These are phyloP conservation scores for Alternaria rosae DNA, from an alignment of 2,329 filamentous ascomycete genomes.

Conservation along the genomic window DNA sequence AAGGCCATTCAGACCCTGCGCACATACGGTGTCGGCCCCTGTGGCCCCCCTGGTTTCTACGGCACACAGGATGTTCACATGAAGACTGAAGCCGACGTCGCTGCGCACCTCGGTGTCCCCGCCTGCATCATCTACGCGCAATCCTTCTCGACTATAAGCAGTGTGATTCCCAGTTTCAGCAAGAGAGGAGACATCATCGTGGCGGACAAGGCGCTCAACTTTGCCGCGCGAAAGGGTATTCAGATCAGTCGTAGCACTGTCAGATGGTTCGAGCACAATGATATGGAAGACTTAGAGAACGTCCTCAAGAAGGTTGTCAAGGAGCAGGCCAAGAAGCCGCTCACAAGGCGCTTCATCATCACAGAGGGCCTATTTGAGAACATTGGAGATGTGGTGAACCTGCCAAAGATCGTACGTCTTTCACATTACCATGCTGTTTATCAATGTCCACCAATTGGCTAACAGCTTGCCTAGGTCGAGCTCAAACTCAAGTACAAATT, in stretches of 20 bases:
- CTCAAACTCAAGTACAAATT: slow-evolving; percentile 98
- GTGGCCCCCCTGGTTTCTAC: slow-evolving; percentile 96
- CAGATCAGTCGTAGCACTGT: slow-evolving; percentile 92
- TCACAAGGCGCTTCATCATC: slow-evolving; percentile 93
- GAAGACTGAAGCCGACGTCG: slow-evolving; percentile 94
- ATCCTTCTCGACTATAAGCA: slow-evolving; percentile 95
- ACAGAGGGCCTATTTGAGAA: slow-evolving; percentile 95
- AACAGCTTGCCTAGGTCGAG: slow-evolving; percentile 68
- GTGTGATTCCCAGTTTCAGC: slow-evolving; percentile 94
- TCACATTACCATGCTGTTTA: background rate
- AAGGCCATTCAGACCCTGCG: slow-evolving; percentile 93
- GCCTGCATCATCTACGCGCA: slow-evolving; percentile 96
- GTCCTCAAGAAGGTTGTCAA: slow-evolving; percentile 85
- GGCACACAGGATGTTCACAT: slow-evolving; percentile 98
- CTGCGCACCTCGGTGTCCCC: slow-evolving; percentile 84
- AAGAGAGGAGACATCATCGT: slow-evolving; percentile 98
- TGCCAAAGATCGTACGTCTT: slow-evolving; percentile 80
- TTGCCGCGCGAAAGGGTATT: slow-evolving; percentile 90
- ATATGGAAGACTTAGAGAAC: slow-evolving; percentile 90
- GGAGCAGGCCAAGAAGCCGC: slow-evolving; percentile 85
- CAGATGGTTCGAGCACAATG: slow-evolving; percentile 93
- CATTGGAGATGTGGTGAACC: slow-evolving; percentile 80
- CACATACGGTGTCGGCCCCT: slow-evolving; percentile 95
- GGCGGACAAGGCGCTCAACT: slow-evolving; percentile 91
- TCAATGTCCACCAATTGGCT: background rate